phyloP scores from a whole-genome alignment of 306 rosid genomes.

The Echinosophora koreensis region DNA sequence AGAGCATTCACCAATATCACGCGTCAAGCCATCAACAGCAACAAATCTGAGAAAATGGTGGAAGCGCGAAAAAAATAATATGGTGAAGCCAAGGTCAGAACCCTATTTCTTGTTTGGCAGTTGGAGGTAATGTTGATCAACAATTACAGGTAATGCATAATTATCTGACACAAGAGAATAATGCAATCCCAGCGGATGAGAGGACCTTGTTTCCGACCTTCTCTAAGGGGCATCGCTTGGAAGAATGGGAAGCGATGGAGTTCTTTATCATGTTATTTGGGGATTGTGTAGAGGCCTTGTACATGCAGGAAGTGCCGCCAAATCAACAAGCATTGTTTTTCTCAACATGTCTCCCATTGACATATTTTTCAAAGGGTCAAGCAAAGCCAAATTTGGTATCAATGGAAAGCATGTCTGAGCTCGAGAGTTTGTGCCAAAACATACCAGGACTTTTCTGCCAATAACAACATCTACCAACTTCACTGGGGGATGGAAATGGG shows the following conservation, averaged over 20 bases:
- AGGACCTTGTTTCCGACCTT: conserved; percentile 83
- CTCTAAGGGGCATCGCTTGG: conserved; percentile 69
- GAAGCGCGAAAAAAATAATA: conserved; percentile 40
- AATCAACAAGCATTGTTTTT: conserved; percentile 65
- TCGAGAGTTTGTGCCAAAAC: conserved; percentile 69
- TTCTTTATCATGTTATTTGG: conserved; percentile 56
- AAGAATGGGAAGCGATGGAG: conserved; percentile 68
- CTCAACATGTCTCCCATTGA: conserved; percentile 47
- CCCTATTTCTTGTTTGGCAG: conserved; percentile 17
- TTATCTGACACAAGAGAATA: not conserved
- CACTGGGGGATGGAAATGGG: not conserved
- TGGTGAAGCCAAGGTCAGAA: not conserved
- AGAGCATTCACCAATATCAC: conserved; percentile 62
- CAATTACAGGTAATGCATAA: not conserved
- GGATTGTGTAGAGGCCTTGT: conserved; percentile 65
- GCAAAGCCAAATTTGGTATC: conserved; percentile 66
- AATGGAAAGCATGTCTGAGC: conserved; percentile 87
- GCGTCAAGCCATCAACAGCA: conserved; percentile 34
- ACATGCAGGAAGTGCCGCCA: conserved; percentile 63
- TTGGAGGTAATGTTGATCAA: not conserved
- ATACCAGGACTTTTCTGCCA: not conserved
- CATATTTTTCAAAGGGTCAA: conserved; percentile 54
- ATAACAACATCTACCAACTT: not conserved
- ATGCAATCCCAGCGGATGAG: conserved; percentile 43
- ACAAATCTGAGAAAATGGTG: not conserved